Base-by-base conservation (phyloP, 495 filamentous ascomycete genomes). In the Podospora pseudopauciseta region DNA sequence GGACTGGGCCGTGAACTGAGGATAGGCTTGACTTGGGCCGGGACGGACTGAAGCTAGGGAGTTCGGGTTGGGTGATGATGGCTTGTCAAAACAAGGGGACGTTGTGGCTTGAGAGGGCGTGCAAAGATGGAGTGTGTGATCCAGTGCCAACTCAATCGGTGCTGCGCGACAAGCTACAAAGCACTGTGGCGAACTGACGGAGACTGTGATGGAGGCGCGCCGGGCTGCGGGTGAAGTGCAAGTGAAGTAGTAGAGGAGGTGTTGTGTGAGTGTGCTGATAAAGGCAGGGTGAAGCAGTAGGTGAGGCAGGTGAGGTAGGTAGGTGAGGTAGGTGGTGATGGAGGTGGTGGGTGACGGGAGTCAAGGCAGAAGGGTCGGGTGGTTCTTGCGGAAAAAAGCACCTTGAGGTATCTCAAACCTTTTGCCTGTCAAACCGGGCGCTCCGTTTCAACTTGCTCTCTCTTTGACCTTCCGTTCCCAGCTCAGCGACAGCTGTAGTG, bases 331-430 rank as follows among this genome's bases (percentile, higher is more conserved):
- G 63, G 49, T 53, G 63, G 55, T 69, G 64, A 20, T 65, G 65
- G 30, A 67, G 69, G 55, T 68, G 58, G 49, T 65, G 69, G 34
- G 23, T 44, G 16, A 32, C 19, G 15, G 28, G 34, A 58, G 23
- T 19, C 20, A 62, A 60, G 65, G 69, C 63, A 67, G 67, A 66
- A 65, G 65, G 54, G 59, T 61, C 28, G 57, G 70, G 65, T 67
- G 62, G 67, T 64, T 59, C 23, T 68, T 63, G 64, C 63, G 65
- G 72, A 70, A 70, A 67, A 72, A 71, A 68, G 69, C 72, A 64
- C 68, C 68, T 63, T 71, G 60, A 72, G 72, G 70, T 75, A 72
- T 68, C 76, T 76, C 75, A 78, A 78, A 78, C 76, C 76, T 63
- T 77, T 76, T 73, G 72, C 72, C 68, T 67, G 72, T 73, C 74